Evolutionary conservation across 75 land plant genomes (phyloP), one percentile per base, ranked within the genome.

Genomic region (Pinus tabuliformis): DNA sequence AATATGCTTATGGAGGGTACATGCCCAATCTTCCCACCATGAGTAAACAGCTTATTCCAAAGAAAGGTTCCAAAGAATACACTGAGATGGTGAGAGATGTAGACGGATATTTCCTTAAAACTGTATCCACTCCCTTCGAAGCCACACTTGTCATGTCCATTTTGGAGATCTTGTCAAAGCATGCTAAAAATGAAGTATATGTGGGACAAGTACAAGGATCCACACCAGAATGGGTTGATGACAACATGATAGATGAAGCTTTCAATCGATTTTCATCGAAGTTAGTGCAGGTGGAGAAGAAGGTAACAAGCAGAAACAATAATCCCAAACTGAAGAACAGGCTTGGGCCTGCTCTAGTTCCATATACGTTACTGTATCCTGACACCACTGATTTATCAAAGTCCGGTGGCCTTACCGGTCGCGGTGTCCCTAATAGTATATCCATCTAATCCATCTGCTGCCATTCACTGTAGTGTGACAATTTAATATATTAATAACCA

Each of bases 171-270:
- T 59, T 93, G 74, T 90, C 92, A 6, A 78, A 33, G 21, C 95
- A 93, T 73, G 85, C 89, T 0, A 77, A 73, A 2, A 89, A 93
- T 68, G 95, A 93, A 88, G 93, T 86, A 81, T 90, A 93, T 56
- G 17, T 93, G 3, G 92, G 95, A 17, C 81, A 83, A 75, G 16
- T 73, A 45, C 36, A 62, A 56, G 75, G 84, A 63, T 74, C 83
- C 21, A 68, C 72, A 12, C 62, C 59, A 26, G 36, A 70, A 24
- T 90, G 91, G 92, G 78, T 42, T 1, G 78, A 83, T 37, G 77
- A 90, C 37, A 59, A 56, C 12, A 22, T 6, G 22, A 72, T 87
- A 9, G 72, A 59, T 36, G 81, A 75, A 33, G 84, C 86, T 1
- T 90, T 86, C 73, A 72, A 84, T 9, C 60, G 59, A 64, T 90